These are phyloP conservation scores for Quercus alba DNA, from an alignment of 306 rosid species.

Conservation along the genomic window DNA sequence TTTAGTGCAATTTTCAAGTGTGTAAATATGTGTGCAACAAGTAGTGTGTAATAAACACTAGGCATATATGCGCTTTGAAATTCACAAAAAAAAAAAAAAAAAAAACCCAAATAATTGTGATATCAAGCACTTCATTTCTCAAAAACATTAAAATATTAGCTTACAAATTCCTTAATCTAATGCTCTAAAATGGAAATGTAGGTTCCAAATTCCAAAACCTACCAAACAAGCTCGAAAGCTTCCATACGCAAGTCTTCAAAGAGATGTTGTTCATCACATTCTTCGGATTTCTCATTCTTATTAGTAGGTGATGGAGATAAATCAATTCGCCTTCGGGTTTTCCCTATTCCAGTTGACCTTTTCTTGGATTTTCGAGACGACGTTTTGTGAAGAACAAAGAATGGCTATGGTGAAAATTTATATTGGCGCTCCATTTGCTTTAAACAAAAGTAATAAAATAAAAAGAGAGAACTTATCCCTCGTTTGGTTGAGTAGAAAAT, in stretches of 20 bases:
- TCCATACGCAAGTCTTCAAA: constrained; percentile 38
- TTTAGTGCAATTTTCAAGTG: too few relatives aligned
- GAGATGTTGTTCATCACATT: constrained; percentile 20
- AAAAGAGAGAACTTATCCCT: not conserved
- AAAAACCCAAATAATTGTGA: not conserved
- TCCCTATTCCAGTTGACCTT: constrained; percentile 29
- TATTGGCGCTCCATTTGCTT: constrained; percentile 17
- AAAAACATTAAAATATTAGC: not conserved
- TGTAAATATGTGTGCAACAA: too few relatives aligned
- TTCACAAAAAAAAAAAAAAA: not conserved
- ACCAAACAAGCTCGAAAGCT: constrained; percentile 62
- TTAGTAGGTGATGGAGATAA: constrained; percentile 34
- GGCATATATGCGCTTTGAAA: not conserved
- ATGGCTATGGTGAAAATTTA: constrained; percentile 43
- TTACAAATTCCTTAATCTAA: too few relatives aligned
- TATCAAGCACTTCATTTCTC: not conserved
- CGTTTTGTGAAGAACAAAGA: constrained; percentile 74
- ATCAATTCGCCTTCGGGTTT: constrained; percentile 46
- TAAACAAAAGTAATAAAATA: not conserved
- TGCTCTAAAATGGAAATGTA: too few relatives aligned
- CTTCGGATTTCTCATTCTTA: constrained; percentile 27
- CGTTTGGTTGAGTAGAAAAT: not conserved
- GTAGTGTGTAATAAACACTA: too few relatives aligned
- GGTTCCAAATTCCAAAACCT: constrained; percentile 30
- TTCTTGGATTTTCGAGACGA: constrained; percentile 40